These are phyloP conservation scores for Fusarium nisikadoi DNA, from an alignment of 2,329 filamentous ascomycete species.

Conservation along the genomic window DNA sequence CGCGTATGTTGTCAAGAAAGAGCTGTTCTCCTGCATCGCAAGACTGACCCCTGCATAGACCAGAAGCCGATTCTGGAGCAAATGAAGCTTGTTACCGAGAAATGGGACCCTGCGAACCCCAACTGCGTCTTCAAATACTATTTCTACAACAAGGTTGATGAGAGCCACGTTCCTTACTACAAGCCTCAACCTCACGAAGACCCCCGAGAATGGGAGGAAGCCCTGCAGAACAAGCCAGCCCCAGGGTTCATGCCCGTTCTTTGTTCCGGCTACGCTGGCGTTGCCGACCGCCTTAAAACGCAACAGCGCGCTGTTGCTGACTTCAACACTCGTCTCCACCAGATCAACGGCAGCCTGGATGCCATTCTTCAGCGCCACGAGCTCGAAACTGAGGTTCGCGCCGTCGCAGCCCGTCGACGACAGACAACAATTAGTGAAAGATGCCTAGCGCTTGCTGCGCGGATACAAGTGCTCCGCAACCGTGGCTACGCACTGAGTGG, in stretches of 20 bases:
- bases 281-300: constrained; percentile 76
- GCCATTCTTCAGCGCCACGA: constrained; percentile 81
- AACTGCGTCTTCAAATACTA: constrained; percentile 83
- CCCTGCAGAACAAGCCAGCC: constrained; percentile 80
- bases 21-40: not conserved
- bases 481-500: constrained; percentile 82
- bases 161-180: constrained; percentile 79
- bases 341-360: constrained; percentile 80
- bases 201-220: constrained; percentile 84
- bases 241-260: constrained; percentile 81
- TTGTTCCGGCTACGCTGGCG: constrained; percentile 76
- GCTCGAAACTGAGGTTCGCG: constrained; percentile 77
- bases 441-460: constrained; percentile 78
- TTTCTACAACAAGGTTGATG: constrained; percentile 87
- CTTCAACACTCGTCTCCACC: constrained; percentile 78
- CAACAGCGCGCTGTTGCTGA: constrained; percentile 76
- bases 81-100: constrained; percentile 74
- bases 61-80: constrained; percentile 82
- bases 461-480: constrained; percentile 83
- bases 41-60: constrained; percentile 45
- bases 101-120: constrained; percentile 77
- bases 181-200: constrained; percentile 76
- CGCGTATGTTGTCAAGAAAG: constrained; percentile 52
- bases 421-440: constrained; percentile 79
- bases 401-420: constrained; percentile 76